Conservation (phyloP, 345 rosid genomes). For the Eucalyptus dawsonii region DNA sequence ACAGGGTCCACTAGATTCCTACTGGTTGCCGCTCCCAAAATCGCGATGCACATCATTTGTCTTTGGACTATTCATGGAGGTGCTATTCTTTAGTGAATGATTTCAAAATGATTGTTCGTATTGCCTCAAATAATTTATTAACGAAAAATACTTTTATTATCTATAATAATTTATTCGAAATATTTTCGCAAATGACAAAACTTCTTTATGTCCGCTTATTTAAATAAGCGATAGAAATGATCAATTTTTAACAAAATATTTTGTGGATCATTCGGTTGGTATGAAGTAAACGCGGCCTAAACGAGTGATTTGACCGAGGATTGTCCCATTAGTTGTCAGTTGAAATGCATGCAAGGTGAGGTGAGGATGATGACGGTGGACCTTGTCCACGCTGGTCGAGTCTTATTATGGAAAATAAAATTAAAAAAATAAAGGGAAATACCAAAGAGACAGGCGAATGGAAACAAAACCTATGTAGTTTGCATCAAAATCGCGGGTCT, state of each 20-base stretch:
- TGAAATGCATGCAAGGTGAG: not conserved
- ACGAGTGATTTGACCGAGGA: not conserved
- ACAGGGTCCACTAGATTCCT: not conserved
- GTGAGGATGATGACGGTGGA: not conserved
- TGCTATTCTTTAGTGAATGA: not conserved
- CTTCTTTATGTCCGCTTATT: no score
- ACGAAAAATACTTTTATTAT: not conserved
- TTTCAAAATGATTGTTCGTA: not conserved
- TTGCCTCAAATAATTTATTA: not conserved
- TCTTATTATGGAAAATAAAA: not conserved
- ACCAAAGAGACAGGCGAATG: not conserved
- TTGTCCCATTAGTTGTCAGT: not conserved
- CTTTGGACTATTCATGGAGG: not conserved
- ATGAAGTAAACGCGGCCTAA: not conserved
- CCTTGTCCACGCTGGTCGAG: not conserved
- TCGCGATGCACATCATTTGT: not conserved
- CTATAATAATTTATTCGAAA: not conserved
- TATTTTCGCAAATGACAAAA: rapidly evolving
- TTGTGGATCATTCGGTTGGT: not conserved
- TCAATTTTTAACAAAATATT: not conserved
- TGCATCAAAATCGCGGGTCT: not conserved
- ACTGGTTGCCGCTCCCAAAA: not conserved
- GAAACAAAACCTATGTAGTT: not conserved
- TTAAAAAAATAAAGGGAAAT: not conserved
- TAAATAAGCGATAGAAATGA: no score